Percentiles rank a stretch among this genome's conserved stretches.
These are phyloP conservation scores for Fusarium neocosmosporiellum DNA, from an alignment of 2,329 filamentous ascomycete genomes.

Conservation along the genomic window DNA sequence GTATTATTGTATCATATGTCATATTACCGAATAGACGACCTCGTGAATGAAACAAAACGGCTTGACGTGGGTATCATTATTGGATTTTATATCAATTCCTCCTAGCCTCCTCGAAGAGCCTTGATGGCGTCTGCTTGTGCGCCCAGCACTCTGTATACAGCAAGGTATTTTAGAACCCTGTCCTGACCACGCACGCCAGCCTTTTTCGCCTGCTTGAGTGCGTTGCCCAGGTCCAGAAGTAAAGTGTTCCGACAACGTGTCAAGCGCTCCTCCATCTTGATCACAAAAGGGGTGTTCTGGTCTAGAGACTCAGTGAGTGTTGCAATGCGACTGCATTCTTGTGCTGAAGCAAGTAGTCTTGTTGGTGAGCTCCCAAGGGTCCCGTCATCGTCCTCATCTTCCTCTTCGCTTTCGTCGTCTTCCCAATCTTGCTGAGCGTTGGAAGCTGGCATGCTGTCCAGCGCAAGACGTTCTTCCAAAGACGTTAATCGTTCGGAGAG, in stretches of 20 bases:
- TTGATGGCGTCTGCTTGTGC: constrained; percentile 65
- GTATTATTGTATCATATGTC: constrained; percentile 55
- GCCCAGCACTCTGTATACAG: constrained; percentile 63
- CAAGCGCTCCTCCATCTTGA: constrained; percentile 64
- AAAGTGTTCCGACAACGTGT: constrained; percentile 66
- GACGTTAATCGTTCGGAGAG: constrained; percentile 70
- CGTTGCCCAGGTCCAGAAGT: constrained; percentile 65
- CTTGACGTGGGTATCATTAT: constrained; percentile 46
- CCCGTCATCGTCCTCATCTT: constrained; percentile 47
- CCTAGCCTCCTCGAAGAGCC: constrained; percentile 54
- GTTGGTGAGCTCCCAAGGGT: constrained; percentile 59
- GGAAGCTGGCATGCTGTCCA: constrained; percentile 54
- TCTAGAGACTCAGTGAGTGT: constrained; percentile 58
- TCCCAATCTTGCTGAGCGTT: constrained; percentile 43
- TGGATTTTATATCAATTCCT: constrained; percentile 34
- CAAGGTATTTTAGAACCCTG: constrained; percentile 63
- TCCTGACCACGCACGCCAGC: constrained; percentile 56
- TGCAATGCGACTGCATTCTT: constrained; percentile 57
- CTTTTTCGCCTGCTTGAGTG: constrained; percentile 57
- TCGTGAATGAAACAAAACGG: constrained; percentile 17
- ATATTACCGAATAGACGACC: constrained; percentile 42
- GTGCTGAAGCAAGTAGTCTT: constrained; percentile 59
- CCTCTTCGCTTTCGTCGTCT: constrained; percentile 56
- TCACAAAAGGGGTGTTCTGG: constrained; percentile 60
- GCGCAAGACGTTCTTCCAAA: constrained; percentile 72